Evolutionary conservation across 371 early-diverging fungal species (phyloP), one percentile per base, ranked within the genome.

Genomic region (Fennellomyces sp.): DNA sequence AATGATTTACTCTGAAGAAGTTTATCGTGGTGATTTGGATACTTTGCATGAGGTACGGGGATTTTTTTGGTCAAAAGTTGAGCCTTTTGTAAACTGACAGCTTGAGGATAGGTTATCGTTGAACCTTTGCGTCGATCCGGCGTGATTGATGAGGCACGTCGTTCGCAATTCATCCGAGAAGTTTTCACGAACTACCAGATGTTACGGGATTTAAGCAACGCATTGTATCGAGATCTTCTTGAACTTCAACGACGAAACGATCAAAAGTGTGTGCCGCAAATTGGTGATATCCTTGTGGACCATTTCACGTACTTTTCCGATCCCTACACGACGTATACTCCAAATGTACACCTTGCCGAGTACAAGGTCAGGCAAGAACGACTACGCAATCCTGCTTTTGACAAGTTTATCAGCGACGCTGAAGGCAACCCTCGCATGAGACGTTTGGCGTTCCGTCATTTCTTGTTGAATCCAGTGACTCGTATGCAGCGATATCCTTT

Each of bases 401-500:
- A 73, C 30, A 84, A 84, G 63, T 96, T 94, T 66, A 70, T 93
- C 17, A 69, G 74, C 3, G 88, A 89, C 27, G 76, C 85, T 42
- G 81, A 93, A 29, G 77, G 75, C 21, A 62, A 73, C 13, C 83
- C 86, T n/a, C 84, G 85, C 42, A 80, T 83, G 60, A 76, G 91
- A 28, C 83, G 88, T 52, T 75, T 92, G 12, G 79, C 77, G n/a
- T 76, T 87, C 42, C 80, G 84, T 61, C 80, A 83, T 58, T 76
- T 76, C 47, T 56, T 81, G 25, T 52, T 78, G 27, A 70, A 70
- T 41, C 97, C 97, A 13, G 91, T 93, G 0, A 90, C 94, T 4
- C 90, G 96, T 49, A 79, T 97, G 73, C 95, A 91, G 17, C 88
- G 96, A 45, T 97, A 96, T 63, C 92, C 92, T 1, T 80, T 97